These are phyloP conservation scores for Aspergillus melleus DNA, from an alignment of 2,329 filamentous ascomycete genomes.

Conservation along the genomic window DNA sequence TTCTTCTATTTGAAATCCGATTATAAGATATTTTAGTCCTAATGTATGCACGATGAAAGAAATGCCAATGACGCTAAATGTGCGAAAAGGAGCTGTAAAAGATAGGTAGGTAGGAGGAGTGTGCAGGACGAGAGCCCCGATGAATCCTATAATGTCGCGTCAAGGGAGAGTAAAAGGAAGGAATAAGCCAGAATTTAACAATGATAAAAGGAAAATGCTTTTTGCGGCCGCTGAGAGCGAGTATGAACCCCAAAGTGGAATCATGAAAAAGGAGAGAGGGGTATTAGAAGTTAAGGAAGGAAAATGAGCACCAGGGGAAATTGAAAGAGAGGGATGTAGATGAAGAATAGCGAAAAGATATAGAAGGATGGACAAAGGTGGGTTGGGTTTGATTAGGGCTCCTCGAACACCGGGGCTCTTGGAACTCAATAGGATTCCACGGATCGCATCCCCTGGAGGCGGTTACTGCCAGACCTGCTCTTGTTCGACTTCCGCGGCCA, in stretches of 20 bases:
- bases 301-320: not conserved
- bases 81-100: not conserved
- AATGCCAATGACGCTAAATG: not conserved
- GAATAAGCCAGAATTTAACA: not conserved
- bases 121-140: not conserved
- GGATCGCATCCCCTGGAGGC: conserved; percentile 9
- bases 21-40: not conserved
- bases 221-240: not conserved
- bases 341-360: not conserved
- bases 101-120: not conserved
- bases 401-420: no score
- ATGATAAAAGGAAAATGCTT: not conserved
- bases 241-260: not conserved
- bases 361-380: not conserved
- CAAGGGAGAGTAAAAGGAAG: not conserved
- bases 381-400: not conserved
- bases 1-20: not conserved
- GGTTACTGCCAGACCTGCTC: not conserved
- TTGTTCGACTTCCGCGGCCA: conserved; percentile 27
- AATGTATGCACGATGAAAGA: not conserved
- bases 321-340: not conserved
- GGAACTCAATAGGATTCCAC: conserved; percentile 26
- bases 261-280: not conserved
- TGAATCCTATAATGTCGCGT: not conserved
- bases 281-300: not conserved